Evolutionary conservation across 2,329 filamentous ascomycete species (phyloP).

Genomic region (Sporothrix mexicana): DNA sequence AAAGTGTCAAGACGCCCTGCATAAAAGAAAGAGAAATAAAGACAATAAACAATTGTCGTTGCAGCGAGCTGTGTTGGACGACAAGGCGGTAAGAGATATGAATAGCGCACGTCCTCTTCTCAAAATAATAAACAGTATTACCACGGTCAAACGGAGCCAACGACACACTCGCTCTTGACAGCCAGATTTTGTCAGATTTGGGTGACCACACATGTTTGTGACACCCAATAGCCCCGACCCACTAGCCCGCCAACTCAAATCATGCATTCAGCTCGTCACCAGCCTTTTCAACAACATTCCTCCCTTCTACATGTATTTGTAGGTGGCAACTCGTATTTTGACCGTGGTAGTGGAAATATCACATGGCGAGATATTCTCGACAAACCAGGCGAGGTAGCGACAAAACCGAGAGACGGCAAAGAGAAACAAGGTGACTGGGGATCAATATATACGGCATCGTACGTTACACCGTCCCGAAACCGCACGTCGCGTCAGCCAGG

Average conservation of each 20-base stretch:
- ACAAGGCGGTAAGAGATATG: too few relatives aligned
- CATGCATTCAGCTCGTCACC: too few relatives aligned
- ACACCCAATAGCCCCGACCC: too few relatives aligned
- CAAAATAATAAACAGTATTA: too few relatives aligned
- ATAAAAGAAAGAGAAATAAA: background rate
- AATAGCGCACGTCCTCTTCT: background rate
- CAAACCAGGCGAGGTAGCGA: background rate
- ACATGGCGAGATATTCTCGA: background rate
- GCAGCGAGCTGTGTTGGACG: background rate
- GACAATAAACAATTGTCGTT: background rate
- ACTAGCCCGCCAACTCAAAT: too few relatives aligned
- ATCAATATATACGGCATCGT: conserved; percentile 6
- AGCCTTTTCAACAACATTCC: too few relatives aligned
- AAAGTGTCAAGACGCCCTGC: background rate
- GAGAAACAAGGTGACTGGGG: background rate
- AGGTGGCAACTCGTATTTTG: too few relatives aligned
- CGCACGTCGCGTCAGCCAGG: background rate
- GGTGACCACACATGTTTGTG: too few relatives aligned
- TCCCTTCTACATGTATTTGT: too few relatives aligned
- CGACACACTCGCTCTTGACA: too few relatives aligned
- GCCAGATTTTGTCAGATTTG: too few relatives aligned
- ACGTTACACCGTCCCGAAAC: conserved; percentile 8
- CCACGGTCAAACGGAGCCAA: too few relatives aligned
- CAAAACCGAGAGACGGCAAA: background rate
- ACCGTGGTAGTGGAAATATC: background rate